Base-by-base conservation (phyloP, 177 flowering plant species). In the Vitis hybrid region DNA sequence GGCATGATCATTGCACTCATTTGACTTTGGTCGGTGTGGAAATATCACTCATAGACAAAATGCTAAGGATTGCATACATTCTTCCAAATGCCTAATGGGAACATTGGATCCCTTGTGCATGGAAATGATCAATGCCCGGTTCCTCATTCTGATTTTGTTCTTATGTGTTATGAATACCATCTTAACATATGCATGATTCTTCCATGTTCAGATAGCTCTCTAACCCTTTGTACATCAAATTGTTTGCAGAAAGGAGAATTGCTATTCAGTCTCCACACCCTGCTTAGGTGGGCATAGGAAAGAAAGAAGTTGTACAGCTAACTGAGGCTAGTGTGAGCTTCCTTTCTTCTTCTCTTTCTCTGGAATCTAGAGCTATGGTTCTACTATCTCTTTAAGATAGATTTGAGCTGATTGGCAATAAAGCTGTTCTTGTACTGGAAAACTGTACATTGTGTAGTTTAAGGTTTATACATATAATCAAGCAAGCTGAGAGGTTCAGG, bases 381-480 rank as follows among this genome's bases (percentile, higher is more conserved):
- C 78, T 60, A 49, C 71, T 56, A 58, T 75, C 74, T 66, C 49
- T 61, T 74, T 51, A 32, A 51, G 80, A 76, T 60, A 57, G 78
- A 68, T 69, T 52, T 14, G 73, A 73, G 75, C 68, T 1, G 69
- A 69, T 51, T 74, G 71, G 60, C 75, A 85, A 81, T 72, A 78
- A 80, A 76, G 73, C 74, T 73, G 82, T 71, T 76, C 76, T 60
- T 75, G 86, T 81, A 75, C 86, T 73, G 60, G 74, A 73, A 72
- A 80, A 75, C 69, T 85, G 89, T 86, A 80, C 84, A 86, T 83
- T 84, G 75, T 81, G 85, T 86, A 83, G 83, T 76, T 77, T 76
- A 72, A 74, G 72, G 79, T 73, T 72, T 80, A 76, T 81, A 80
- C 79, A 79, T 79, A 84, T 85, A 64, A 68, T 73, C 73, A 45